Evolutionary conservation across 164 flowering plant genomes (phyloP).

Genomic region (Macadamia tetraphylla): DNA sequence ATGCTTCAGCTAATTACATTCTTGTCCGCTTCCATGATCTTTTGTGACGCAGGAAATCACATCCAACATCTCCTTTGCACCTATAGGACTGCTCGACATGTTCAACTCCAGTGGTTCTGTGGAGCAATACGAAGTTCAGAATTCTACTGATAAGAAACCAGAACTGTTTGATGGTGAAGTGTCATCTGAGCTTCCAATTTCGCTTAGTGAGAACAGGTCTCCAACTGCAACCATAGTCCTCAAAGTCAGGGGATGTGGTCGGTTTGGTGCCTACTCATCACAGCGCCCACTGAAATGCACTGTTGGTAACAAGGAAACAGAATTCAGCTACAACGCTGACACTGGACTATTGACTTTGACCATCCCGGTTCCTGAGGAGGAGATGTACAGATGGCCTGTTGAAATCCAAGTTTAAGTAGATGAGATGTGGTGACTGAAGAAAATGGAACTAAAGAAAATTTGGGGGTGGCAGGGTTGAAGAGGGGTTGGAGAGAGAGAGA

Average conservation of each 20-base stretch:
- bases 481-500: too few relatives aligned
- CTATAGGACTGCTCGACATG: slow-evolving; percentile 72
- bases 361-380: slow-evolving; percentile 45
- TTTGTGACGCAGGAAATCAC: slow-evolving; percentile 41
- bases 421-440: background rate
- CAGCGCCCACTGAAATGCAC: slow-evolving; percentile 67
- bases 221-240: slow-evolving; percentile 46
- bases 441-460: background rate
- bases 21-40: background rate
- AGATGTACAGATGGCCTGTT: slow-evolving; percentile 40
- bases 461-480: background rate
- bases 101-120: slow-evolving; percentile 60
- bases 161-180: slow-evolving; percentile 34
- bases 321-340: slow-evolving; percentile 41
- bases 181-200: slow-evolving; percentile 19
- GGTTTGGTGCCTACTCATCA: slow-evolving; percentile 74
- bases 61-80: slow-evolving; percentile 48
- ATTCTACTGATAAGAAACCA: slow-evolving; percentile 22
- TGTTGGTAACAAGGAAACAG: slow-evolving; percentile 36
- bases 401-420: slow-evolving; percentile 45
- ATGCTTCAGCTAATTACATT: too few relatives aligned
- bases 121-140: slow-evolving; percentile 39
- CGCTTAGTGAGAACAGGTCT: slow-evolving; percentile 26
- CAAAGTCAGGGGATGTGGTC: slow-evolving; percentile 67
- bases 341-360: slow-evolving; percentile 51